Conservation (phyloP, 2,329 filamentous ascomycete species). For the Ilyonectria robusta region DNA sequence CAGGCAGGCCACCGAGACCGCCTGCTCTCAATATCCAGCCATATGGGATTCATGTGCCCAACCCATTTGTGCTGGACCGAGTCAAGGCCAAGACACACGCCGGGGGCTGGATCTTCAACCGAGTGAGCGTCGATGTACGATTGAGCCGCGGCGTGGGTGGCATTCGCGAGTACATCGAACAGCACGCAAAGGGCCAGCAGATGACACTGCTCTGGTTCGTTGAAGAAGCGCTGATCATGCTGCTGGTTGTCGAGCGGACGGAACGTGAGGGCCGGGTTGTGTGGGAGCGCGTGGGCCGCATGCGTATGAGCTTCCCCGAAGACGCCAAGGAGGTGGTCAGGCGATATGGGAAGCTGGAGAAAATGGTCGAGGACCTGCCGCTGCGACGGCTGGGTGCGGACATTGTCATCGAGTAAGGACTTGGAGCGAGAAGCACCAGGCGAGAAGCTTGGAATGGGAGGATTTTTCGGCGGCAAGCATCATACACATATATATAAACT, state of each 20-base stretch:
- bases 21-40: conserved; percentile 44
- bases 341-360: conserved; percentile 50
- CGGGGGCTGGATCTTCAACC: conserved; percentile 54
- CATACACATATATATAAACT: conserved; percentile 1
- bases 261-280: conserved; percentile 32
- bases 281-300: conserved; percentile 54
- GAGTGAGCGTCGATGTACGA: conserved; percentile 52
- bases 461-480: conserved; percentile 7
- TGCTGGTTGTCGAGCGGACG: conserved; percentile 51
- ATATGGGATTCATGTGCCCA: conserved; percentile 51
- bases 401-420: conserved; percentile 51
- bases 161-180: conserved; percentile 53
- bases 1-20: conserved; percentile 37
- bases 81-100: conserved; percentile 52
- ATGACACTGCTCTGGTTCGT: conserved; percentile 56
- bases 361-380: conserved; percentile 51
- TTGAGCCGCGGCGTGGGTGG: conserved; percentile 49
- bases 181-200: conserved; percentile 52
- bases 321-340: conserved; percentile 52
- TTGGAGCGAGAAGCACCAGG: background rate
- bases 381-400: conserved; percentile 51
- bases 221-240: conserved; percentile 52
- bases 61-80: conserved; percentile 52
- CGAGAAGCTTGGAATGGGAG: conserved; percentile 6
- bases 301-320: conserved; percentile 53